Base-by-base conservation (phyloP, 2,329 filamentous ascomycete species). In the Aspergillus amoenus region DNA sequence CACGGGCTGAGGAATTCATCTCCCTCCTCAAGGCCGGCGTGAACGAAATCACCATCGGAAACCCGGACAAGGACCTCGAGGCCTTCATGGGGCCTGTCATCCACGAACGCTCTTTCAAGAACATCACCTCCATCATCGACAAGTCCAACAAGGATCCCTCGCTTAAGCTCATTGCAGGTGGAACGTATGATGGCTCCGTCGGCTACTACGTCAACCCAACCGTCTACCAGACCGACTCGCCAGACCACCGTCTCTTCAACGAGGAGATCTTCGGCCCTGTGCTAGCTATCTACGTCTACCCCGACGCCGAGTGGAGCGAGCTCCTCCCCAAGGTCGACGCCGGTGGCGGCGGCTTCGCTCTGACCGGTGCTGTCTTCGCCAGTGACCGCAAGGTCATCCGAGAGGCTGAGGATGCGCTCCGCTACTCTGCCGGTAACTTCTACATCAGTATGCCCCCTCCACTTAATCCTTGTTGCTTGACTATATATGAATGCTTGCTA, bases 51-150 rank as follows among this genome's bases (percentile, higher is more conserved):
- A 79, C 86, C 12, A 74, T 81, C n/a, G 88, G 93, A 75, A 87
- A 86, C 8, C 27, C 27, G 1, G 27, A 30, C 9, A 79, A 86
- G 68, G 83, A 84, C 58, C 82, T 96, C 51, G 87, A 86, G 66
- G 80, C 92, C 51, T 95, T 96, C 79, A 86, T 93, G 68, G 91
- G 91, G 11, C 91, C 91, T 17, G 91, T 96, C 57, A 95, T 96
- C 73, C 91, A 95, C 78, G 82, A 87, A 62, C 83, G 80, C 11
- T 89, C 88, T 11, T 96, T 95, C 82, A 85, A 91, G 73, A 93
- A 93, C 76, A 83, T 96, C 2, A 82, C 84, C 0, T 81, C 82
- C 17, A 88, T 88, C 54, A 95, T 96, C 62, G 89, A 94, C 58
- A 85, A 84, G 27, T 89, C 91, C 15, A 91, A 91, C 77, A 80